Conservation (phyloP, 306 rosid species). For the Corylus heterophylla region DNA sequence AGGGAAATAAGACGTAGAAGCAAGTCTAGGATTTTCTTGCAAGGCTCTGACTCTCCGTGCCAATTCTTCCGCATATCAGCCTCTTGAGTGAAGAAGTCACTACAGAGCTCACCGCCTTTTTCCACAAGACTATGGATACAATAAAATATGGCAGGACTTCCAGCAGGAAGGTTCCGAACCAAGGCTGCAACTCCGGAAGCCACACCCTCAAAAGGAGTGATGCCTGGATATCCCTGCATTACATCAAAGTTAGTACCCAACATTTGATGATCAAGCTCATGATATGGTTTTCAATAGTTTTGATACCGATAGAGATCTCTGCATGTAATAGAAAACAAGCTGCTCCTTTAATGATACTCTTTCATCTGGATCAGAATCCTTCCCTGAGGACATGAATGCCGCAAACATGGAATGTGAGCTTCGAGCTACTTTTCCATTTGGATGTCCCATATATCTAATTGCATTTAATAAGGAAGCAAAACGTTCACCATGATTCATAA, state of each 20-base stretch:
- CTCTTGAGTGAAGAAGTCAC: slow-evolving; percentile 45
- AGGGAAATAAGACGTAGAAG: slow-evolving; percentile 71
- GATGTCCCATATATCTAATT: slow-evolving; percentile 87
- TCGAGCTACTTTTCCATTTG: slow-evolving; percentile 75
- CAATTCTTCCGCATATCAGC: slow-evolving; percentile 66
- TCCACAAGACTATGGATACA: slow-evolving; percentile 68
- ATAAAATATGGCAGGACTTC: slow-evolving; percentile 84
- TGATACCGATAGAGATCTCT: slow-evolving; percentile 74
- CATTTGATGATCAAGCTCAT: slow-evolving; percentile 5
- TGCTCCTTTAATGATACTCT: slow-evolving; percentile 73
- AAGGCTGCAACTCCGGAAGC: slow-evolving; percentile 87
- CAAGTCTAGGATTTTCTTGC: slow-evolving; percentile 80
- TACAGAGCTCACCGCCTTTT: slow-evolving; percentile 60
- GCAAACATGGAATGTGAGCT: slow-evolving; percentile 81
- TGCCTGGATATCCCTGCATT: slow-evolving; percentile 77
- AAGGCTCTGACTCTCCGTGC: slow-evolving; percentile 85
- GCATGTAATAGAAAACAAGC: slow-evolving; percentile 80
- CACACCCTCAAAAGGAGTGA: slow-evolving; percentile 93
- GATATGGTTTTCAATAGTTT: slow-evolving; percentile 12
- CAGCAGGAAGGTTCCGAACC: slow-evolving; percentile 85
- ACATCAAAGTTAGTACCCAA: slow-evolving; percentile 25
- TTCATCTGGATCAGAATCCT: slow-evolving; percentile 54
- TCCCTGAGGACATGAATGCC: slow-evolving; percentile 66
- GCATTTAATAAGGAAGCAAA: slow-evolving; percentile 42
- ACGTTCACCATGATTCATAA: slow-evolving; percentile 17